Evolutionary conservation across 2,329 filamentous ascomycete genomes (phyloP).

Genomic region (Monilinia laxa): DNA sequence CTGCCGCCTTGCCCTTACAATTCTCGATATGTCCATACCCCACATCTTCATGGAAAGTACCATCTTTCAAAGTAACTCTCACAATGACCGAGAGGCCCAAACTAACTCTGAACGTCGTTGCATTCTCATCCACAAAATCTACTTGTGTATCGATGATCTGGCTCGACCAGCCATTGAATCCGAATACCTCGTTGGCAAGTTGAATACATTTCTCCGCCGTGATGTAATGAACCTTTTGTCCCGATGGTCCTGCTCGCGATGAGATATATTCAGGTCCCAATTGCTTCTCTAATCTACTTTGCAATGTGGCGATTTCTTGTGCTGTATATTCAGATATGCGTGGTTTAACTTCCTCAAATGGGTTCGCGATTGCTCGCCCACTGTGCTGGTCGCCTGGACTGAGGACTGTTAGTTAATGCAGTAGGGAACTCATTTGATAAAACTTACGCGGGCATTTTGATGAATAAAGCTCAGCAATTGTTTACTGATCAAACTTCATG

Average conservation of each 20-base stretch:
- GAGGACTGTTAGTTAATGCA: constrained; percentile 29
- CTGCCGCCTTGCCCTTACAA: constrained; percentile 88
- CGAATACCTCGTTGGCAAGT: constrained; percentile 91
- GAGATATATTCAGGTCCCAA: constrained; percentile 96
- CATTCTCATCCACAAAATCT: constrained; percentile 89
- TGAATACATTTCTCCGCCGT: constrained; percentile 96
- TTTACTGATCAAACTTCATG: constrained; percentile 10
- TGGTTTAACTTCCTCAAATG: constrained; percentile 71
- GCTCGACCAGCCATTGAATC: constrained; percentile 97
- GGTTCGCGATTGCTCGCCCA: constrained; percentile 61
- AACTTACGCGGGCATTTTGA: constrained; percentile 50
- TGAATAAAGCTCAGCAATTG: constrained; percentile 18
- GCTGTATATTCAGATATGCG: constrained; percentile 81
- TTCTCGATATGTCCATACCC: constrained; percentile 98
- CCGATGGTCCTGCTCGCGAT: constrained; percentile 75
- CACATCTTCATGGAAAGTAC: constrained; percentile 96
- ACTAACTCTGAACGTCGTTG: constrained; percentile 73
- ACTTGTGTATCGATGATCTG: constrained; percentile 93
- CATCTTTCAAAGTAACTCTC: constrained; percentile 84
- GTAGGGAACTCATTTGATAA: background rate
- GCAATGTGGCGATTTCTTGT: constrained; percentile 84
- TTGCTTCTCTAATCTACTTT: constrained; percentile 84
- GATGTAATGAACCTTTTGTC: constrained; percentile 87
- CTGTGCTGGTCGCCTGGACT: constrained; percentile 69
- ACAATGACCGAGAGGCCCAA: constrained; percentile 89